A percentile compares a stretch with the other conserved stretches of the same genome.
phyloP scores from a whole-genome alignment of 2,329 filamentous ascomycete genomes.

The Pezicula rhizophila region DNA sequence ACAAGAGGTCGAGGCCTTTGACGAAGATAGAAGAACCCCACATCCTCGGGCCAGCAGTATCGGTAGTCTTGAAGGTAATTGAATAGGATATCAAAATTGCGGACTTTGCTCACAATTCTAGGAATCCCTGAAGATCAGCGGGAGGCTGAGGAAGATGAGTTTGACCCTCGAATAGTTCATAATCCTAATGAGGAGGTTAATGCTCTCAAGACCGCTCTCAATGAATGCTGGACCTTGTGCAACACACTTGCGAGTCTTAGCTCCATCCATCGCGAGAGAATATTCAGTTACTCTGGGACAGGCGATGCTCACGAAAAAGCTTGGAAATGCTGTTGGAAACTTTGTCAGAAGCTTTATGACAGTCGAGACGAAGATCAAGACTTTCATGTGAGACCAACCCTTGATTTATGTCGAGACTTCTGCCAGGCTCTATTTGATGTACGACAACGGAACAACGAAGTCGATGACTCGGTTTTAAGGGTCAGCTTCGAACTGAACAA shows the following conservation, averaged over 20 bases:
- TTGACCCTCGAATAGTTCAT: constrained; percentile 34
- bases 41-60: constrained; percentile 59
- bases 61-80: constrained; percentile 71
- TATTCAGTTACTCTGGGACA: constrained; percentile 69
- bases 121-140: constrained; percentile 34
- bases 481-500: constrained; percentile 96
- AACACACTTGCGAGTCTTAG: constrained; percentile 84
- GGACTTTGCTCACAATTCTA: constrained; percentile 21
- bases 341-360: constrained; percentile 85
- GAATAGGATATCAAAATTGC: constrained; percentile 3
- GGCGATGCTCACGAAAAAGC: constrained; percentile 78
- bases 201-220: constrained; percentile 68
- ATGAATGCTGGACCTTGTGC: constrained; percentile 90
- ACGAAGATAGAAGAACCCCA: constrained; percentile 39
- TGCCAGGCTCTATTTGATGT: constrained; percentile 89
- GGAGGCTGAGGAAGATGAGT: constrained; percentile 47
- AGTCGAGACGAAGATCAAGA: constrained; percentile 67
- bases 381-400: constrained; percentile 63
- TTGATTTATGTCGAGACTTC: constrained; percentile 87
- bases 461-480: constrained; percentile 77
- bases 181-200: constrained; percentile 54
- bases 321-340: constrained; percentile 89
- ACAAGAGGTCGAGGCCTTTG: constrained; percentile 58
- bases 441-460: constrained; percentile 68
- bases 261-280: constrained; percentile 72